Conservation (phyloP, 148 eudicot genomes). For the Chenopodium suecicum region DNA sequence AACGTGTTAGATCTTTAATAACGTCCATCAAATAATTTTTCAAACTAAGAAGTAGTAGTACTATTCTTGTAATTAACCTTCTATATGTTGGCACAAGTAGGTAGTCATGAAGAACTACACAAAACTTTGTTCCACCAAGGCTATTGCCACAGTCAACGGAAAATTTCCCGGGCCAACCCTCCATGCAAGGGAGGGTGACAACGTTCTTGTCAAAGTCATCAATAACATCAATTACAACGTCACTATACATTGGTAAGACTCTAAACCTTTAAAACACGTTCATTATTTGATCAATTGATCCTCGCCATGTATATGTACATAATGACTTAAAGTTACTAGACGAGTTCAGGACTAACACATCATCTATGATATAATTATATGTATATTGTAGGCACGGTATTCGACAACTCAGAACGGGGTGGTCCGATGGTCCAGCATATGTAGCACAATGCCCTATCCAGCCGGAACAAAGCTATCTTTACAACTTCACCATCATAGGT, state of each 20-base stretch:
- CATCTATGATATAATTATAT: not conserved
- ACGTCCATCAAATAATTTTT: too few species aligned
- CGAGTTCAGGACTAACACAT: not conserved
- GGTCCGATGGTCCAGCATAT: conserved; percentile 92
- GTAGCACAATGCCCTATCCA: conserved; percentile 82
- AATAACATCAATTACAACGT: conserved; percentile 65
- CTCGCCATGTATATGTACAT: not conserved
- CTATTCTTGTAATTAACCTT: too few species aligned
- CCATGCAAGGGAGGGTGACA: conserved; percentile 75
- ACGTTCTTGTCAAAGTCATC: conserved; percentile 53
- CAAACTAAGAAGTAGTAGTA: too few species aligned
- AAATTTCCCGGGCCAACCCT: conserved; percentile 77
- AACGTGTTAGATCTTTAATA: too few species aligned
- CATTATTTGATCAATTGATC: too few species aligned
- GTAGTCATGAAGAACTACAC: conserved; percentile 61
- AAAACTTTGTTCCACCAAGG: conserved; percentile 66
- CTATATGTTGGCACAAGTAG: conserved; percentile 27
- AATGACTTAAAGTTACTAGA: not conserved
- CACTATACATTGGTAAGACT: conserved; percentile 67
- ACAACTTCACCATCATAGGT: conserved; percentile 74
- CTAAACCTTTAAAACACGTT: not conserved
- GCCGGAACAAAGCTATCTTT: conserved; percentile 55
- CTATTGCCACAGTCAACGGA: conserved; percentile 70
- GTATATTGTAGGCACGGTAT: conserved; percentile 60
- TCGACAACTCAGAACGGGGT: conserved; percentile 64